A percentile compares a stretch with the other conserved stretches of the same genome.
These are phyloP conservation scores for Ophiostoma novo-ulmi DNA, from an alignment of 2,329 filamentous ascomycete species.

Conservation along the genomic window DNA sequence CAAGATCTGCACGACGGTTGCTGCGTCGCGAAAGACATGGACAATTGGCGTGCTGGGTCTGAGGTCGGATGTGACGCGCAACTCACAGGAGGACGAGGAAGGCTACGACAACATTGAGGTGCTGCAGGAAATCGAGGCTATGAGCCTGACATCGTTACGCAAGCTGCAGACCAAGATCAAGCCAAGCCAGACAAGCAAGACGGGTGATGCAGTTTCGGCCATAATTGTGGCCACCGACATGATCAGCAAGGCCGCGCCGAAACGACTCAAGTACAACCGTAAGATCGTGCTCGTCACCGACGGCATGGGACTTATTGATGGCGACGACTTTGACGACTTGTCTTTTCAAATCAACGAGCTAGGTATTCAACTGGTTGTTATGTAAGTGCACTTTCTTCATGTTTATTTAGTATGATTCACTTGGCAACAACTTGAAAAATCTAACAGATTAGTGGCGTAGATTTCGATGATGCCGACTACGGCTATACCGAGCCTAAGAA, in stretches of 20 bases:
- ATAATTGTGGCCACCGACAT: conserved; percentile 81
- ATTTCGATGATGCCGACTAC: conserved; percentile 88
- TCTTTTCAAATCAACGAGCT: conserved; percentile 67
- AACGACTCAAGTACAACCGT: conserved; percentile 73
- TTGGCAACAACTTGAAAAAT: neutral
- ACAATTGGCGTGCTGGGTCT: conserved; percentile 76
- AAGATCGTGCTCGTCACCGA: conserved; percentile 84
- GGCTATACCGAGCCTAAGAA: conserved; percentile 93
- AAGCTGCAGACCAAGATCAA: conserved; percentile 58
- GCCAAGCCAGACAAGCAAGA: conserved; percentile 57
- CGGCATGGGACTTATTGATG: conserved; percentile 66
- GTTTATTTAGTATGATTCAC: conserved; percentile 39
- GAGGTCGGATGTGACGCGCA: conserved; percentile 70
- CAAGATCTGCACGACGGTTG: conserved; percentile 71
- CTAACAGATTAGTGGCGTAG: conserved; percentile 60
- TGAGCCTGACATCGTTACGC: conserved; percentile 64
- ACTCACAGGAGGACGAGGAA: conserved; percentile 59
- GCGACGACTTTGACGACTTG: conserved; percentile 65
- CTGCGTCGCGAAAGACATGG: conserved; percentile 64
- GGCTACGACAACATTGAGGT: conserved; percentile 79
- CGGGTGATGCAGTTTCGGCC: conserved; percentile 81
- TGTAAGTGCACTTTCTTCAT: conserved; percentile 56
- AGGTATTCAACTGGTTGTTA: conserved; percentile 69
- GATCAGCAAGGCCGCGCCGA: conserved; percentile 68
- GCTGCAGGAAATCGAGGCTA: conserved; percentile 60